Percentiles rank a stretch among this genome's conserved stretches.
Evolutionary conservation across 371 early-diverging fungal genomes (phyloP).

Genomic region (Zychaea mexicana): DNA sequence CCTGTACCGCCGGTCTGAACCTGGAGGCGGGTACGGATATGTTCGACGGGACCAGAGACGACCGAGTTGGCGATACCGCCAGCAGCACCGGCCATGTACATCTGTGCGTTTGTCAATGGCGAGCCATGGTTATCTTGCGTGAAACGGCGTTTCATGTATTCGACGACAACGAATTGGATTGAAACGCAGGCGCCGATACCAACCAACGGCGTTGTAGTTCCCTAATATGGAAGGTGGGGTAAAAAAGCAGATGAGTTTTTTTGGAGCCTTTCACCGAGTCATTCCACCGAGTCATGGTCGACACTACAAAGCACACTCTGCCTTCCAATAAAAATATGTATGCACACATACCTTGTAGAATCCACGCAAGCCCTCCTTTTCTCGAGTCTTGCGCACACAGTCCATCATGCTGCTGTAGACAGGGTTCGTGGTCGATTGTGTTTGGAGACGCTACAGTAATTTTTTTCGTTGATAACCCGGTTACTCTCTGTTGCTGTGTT

Average conservation of each 20-base stretch:
- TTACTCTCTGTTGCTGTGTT: neutral
- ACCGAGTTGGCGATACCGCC: conserved; percentile 84
- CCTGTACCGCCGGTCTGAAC: conserved; percentile 61
- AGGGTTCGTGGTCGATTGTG: conserved; percentile 71
- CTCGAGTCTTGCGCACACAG: conserved; percentile 72
- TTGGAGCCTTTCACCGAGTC: conserved; percentile 3
- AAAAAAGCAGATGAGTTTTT: conserved; percentile 3
- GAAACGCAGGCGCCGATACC: conserved; percentile 84
- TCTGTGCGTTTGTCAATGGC: conserved; percentile 62
- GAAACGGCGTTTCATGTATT: conserved; percentile 75
- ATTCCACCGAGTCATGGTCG: conserved; percentile 2
- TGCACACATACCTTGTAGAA: conserved; percentile 65
- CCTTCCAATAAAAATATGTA: neutral
- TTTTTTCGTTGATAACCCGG: neutral
- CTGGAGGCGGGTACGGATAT: conserved; percentile 79
- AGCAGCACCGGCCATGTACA: conserved; percentile 79
- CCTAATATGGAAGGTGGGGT: conserved; percentile 30
- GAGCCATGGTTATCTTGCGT: conserved; percentile 41
- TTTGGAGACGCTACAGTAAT: conserved; percentile 74
- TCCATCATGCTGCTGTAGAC: conserved; percentile 74
- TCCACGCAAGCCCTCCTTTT: conserved; percentile 72
- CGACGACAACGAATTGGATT: conserved; percentile 78
- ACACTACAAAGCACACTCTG: neutral
- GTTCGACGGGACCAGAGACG: conserved; percentile 85
- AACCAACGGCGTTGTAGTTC: conserved; percentile 76